phyloP scores from a whole-genome alignment of 2,329 filamentous ascomycete genomes.

The Diplodia intermedia region DNA sequence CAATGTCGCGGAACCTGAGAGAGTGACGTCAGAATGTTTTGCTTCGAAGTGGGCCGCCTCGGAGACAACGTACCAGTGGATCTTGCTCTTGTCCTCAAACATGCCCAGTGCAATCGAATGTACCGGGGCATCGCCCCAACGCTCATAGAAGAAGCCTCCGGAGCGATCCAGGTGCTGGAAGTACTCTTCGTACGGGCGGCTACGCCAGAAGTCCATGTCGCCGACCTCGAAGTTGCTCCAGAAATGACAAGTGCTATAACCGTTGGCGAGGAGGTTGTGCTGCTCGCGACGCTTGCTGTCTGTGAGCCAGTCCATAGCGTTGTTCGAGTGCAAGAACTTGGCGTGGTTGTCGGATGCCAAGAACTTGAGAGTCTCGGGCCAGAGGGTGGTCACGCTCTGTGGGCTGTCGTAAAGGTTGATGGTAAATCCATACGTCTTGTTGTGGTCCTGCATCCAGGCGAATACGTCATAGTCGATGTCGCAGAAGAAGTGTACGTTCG shows the following conservation, averaged over 20 bases:
- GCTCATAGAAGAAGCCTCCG: conserved; percentile 97
- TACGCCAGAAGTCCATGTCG: conserved; percentile 91
- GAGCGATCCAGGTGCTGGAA: conserved; percentile 94
- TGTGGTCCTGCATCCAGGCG: conserved; percentile 95
- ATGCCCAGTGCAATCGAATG: conserved; percentile 92
- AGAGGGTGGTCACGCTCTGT: conserved; percentile 82
- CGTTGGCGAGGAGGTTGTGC: conserved; percentile 81
- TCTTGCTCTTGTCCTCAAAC: conserved; percentile 87
- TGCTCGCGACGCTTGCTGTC: conserved; percentile 78
- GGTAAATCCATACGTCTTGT: conserved; percentile 99
- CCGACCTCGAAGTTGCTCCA: conserved; percentile 99
- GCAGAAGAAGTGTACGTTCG: conserved; percentile 99
- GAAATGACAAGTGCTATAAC: conserved; percentile 98
- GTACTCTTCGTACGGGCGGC: conserved; percentile 89
- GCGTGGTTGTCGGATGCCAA: conserved; percentile 73
- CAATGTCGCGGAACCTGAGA: conserved; percentile 94
- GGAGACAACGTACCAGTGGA: conserved; percentile 77
- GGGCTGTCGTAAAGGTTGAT: conserved; percentile 96
- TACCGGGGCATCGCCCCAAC: conserved; percentile 97
- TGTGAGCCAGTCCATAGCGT: conserved; percentile 85
- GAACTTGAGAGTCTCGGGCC: conserved; percentile 96
- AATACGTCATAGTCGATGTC: conserved; percentile 98
- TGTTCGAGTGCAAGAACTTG: conserved; percentile 80
- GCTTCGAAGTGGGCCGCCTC: neutral
- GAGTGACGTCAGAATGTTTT: neutral